A percentile compares a stretch with the other conserved stretches of the same genome.
phyloP scores from a whole-genome alignment of 2,329 filamentous ascomycete genomes.

The Trichoderma simmonsii region DNA sequence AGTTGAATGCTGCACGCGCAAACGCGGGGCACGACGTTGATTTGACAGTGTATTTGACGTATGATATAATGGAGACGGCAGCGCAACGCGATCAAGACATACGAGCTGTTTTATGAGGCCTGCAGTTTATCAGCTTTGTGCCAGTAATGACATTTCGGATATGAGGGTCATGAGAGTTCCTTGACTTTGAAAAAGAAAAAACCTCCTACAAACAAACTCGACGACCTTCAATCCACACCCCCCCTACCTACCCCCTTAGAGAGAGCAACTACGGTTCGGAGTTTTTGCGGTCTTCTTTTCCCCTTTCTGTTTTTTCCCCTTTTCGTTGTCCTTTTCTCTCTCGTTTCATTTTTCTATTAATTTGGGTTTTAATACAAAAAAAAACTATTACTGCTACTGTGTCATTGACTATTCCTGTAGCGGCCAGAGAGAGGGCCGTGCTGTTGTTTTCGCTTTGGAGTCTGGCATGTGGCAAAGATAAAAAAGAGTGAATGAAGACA shows the following conservation, averaged over 20 bases:
- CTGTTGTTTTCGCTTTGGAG: neutral
- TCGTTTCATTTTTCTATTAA: conserved; percentile 32
- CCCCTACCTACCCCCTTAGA: conserved; percentile 25
- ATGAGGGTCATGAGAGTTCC: conserved; percentile 16
- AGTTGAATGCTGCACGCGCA: neutral
- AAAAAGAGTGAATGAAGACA: neutral
- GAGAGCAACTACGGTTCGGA: conserved; percentile 45
- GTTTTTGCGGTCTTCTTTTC: conserved; percentile 40
- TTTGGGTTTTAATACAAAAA: conserved; percentile 42
- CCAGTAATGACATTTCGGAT: conserved; percentile 19
- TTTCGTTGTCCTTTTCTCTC: conserved; percentile 32
- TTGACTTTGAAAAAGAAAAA: neutral
- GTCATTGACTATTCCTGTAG: conserved; percentile 16
- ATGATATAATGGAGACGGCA: conserved; percentile 18
- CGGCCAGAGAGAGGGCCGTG: neutral
- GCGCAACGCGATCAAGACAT: conserved; percentile 18
- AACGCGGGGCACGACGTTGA: neutral
- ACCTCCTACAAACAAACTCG: conserved; percentile 13
- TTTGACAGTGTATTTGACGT: conserved; percentile 13
- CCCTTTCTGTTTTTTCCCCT: conserved; percentile 32
- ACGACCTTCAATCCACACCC: neutral
- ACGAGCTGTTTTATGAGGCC: conserved; percentile 13
- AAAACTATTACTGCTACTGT: conserved; percentile 30
- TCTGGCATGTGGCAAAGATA: conserved; percentile 13
- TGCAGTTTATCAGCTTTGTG: neutral